Conservation (phyloP, 345 rosid genomes). For the Cochlearia excelsa region DNA sequence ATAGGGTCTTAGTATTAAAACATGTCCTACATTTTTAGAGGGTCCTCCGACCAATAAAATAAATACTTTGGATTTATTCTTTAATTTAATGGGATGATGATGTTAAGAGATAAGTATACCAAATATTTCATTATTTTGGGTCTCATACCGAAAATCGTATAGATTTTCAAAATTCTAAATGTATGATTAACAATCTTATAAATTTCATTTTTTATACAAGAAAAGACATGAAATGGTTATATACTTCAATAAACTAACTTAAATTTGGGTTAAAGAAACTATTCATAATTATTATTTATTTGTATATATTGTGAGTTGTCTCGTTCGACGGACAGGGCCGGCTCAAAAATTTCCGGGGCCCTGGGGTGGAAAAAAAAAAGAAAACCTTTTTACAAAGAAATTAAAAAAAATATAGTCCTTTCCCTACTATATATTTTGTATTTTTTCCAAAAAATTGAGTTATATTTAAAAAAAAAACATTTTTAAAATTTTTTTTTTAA, state of each 20-base stretch:
- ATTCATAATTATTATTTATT: no score
- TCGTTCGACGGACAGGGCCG: slow-evolving; percentile 23
- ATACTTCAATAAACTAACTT: neutral
- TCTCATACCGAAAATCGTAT: neutral
- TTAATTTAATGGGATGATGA: slow-evolving; percentile 21
- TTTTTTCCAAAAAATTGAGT: no score
- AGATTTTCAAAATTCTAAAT: neutral
- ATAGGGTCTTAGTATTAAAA: slow-evolving; percentile 32
- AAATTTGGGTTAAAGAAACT: no score
- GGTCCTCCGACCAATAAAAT: slow-evolving; percentile 27
- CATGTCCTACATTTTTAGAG: slow-evolving; percentile 15
- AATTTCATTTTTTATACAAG: neutral
- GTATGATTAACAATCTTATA: neutral
- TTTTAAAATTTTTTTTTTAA: no score
- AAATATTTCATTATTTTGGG: slow-evolving; percentile 4
- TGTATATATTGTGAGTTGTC: no score
- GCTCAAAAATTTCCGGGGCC: no score
- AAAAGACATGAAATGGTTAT: neutral
- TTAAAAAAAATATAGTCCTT: no score
- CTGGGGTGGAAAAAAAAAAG: no score
- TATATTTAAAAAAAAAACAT: no score
- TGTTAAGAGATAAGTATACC: slow-evolving; percentile 9
- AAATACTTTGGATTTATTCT: slow-evolving; percentile 21
- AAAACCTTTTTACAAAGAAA: no score
- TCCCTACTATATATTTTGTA: no score